These are phyloP conservation scores for Daldinia caldariorum DNA, from an alignment of 495 filamentous ascomycete genomes.

Conservation along the genomic window DNA sequence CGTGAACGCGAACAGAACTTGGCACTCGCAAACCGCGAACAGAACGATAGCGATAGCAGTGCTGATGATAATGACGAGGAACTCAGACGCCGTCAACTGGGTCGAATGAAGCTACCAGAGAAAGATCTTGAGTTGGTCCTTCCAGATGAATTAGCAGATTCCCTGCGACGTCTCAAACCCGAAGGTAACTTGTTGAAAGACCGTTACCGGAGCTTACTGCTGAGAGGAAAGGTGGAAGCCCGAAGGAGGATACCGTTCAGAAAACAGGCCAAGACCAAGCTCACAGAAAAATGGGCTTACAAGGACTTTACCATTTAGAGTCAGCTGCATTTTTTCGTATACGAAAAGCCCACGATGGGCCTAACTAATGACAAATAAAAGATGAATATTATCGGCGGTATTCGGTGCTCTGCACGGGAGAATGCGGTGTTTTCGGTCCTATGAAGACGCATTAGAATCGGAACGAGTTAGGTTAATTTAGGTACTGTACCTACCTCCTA, in stretches of 20 bases:
- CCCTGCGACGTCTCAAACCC: constrained; percentile 85
- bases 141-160: constrained; percentile 93
- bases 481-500: no score
- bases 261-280: constrained; percentile 78
- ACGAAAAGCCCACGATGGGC: neutral
- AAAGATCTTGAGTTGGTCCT: constrained; percentile 87
- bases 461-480: neutral
- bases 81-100: constrained; percentile 78
- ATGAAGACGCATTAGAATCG: constrained; percentile 8
- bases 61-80: constrained; percentile 65
- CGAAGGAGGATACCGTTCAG: constrained; percentile 77
- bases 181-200: constrained; percentile 94
- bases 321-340: neutral
- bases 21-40: constrained; percentile 52
- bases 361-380: constrained; percentile 4
- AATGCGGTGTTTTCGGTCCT: constrained; percentile 15
- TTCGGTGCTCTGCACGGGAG: neutral
- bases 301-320: constrained; percentile 79
- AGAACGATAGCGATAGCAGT: constrained; percentile 51
- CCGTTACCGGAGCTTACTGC: constrained; percentile 85
- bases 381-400: neutral
- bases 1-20: constrained; percentile 58
- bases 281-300: constrained; percentile 95
- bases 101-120: constrained; percentile 80
- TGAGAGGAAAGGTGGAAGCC: constrained; percentile 88